A percentile compares a stretch with the other conserved stretches of the same genome.
Conservation (phyloP, 148 eudicot species). For the Fallopia convolvulus region DNA sequence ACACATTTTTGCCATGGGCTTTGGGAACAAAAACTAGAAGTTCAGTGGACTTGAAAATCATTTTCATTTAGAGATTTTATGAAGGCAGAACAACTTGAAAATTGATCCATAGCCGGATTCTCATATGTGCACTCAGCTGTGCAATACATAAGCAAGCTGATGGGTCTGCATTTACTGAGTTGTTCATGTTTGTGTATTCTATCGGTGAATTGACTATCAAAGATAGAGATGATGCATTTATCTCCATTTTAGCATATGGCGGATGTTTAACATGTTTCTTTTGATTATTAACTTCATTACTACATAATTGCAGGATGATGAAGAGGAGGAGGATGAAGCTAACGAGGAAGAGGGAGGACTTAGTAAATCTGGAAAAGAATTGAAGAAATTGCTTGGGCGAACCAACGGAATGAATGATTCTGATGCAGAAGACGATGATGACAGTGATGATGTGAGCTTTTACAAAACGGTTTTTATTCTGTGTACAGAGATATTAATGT, state of each 20-base stretch:
- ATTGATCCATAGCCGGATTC: neutral
- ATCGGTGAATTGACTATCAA: neutral
- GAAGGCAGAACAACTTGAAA: neutral
- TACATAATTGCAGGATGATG: slow-evolving; percentile 42
- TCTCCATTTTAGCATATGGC: neutral
- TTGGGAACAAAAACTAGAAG: neutral
- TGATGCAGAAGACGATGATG: slow-evolving; percentile 79
- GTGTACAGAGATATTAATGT: neutral
- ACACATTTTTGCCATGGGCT: neutral
- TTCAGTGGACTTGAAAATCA: neutral
- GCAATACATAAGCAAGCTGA: slow-evolving; percentile 1
- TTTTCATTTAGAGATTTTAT: neutral
- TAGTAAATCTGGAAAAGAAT: slow-evolving; percentile 94
- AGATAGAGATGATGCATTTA: neutral
- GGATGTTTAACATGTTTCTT: neutral
- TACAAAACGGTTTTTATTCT: neutral
- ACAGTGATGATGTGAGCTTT: slow-evolving; percentile 72
- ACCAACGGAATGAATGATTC: slow-evolving; percentile 77
- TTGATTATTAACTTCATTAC: neutral
- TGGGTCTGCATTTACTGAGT: neutral
- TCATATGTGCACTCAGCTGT: neutral
- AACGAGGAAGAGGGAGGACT: slow-evolving; percentile 82
- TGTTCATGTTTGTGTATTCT: neutral
- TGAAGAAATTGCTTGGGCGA: slow-evolving; percentile 84
- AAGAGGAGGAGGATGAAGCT: slow-evolving; percentile 60